Percentiles rank a stretch among this genome's conserved stretches.
Evolutionary conservation across 2,329 filamentous ascomycete species (phyloP).

Genomic region (Ceratocystis cubensis): DNA sequence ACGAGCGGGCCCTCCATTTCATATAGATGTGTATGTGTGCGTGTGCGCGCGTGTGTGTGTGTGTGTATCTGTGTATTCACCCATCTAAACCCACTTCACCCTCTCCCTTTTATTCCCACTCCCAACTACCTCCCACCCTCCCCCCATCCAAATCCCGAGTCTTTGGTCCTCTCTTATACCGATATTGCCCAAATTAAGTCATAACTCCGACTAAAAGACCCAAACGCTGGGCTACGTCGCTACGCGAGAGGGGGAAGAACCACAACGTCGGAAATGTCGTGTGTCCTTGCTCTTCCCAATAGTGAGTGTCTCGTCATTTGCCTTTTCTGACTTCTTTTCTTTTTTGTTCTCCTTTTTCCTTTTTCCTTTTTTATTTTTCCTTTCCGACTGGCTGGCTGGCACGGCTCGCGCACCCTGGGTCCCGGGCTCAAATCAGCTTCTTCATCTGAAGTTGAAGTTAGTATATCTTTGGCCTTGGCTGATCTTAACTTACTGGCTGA

Average conservation of each 20-base stretch:
- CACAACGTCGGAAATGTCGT: background rate
- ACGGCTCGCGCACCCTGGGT: background rate
- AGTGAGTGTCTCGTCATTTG: background rate
- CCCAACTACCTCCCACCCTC: background rate
- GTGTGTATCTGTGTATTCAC: background rate
- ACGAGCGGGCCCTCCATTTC: too few species aligned
- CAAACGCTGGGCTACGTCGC: background rate
- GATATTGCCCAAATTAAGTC: background rate
- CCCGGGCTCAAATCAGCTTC: background rate
- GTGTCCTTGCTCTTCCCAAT: background rate
- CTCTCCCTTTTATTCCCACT: background rate
- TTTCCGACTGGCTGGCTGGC: background rate
- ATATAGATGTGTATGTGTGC: too few species aligned
- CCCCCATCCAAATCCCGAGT: background rate
- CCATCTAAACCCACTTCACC: background rate
- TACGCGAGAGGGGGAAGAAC: background rate
- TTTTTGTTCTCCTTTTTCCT: background rate
- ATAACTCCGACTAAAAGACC: background rate
- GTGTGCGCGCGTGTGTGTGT: background rate
- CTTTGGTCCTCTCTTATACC: background rate
- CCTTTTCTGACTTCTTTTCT: background rate
- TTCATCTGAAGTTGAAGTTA: background rate
- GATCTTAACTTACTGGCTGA: background rate
- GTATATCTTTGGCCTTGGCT: too few species aligned
- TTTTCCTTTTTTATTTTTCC: background rate